Evolutionary conservation across 1,139 yeast genomes (phyloP).

Genomic region (Suhomyces bokatorum): DNA sequence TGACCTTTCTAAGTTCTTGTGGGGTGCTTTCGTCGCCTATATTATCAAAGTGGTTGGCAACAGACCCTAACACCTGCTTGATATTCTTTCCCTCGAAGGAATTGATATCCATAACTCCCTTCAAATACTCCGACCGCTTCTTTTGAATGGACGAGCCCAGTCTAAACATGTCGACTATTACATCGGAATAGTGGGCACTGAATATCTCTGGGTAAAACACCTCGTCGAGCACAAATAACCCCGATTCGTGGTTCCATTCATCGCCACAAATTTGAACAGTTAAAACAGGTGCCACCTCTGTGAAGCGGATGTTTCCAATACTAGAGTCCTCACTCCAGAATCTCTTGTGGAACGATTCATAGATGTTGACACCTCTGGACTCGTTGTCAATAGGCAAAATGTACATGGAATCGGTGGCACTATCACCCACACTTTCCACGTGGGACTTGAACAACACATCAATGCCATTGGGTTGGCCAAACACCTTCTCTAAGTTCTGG

Average conservation of each 20-base stretch:
- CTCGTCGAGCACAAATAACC: slow-evolving; percentile 24
- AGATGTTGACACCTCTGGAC: slow-evolving; percentile 26
- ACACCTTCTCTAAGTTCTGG: slow-evolving; percentile 15
- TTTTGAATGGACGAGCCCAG: slow-evolving; percentile 18
- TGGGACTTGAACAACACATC: slow-evolving; percentile 23
- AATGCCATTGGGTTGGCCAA: slow-evolving; percentile 13
- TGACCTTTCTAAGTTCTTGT: slow-evolving; percentile 27
- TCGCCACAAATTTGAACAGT: slow-evolving; percentile 37
- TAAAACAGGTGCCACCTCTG: slow-evolving; percentile 32
- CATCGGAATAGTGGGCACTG: slow-evolving; percentile 21
- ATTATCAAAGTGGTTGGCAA: slow-evolving; percentile 21
- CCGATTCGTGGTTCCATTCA: slow-evolving; percentile 15
- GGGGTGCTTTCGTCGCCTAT: slow-evolving; percentile 19
- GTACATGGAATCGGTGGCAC: slow-evolving; percentile 27
- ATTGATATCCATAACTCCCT: slow-evolving; percentile 29
- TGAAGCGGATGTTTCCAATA: slow-evolving; percentile 32
- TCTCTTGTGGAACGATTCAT: slow-evolving; percentile 35
- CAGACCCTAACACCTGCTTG: slow-evolving; percentile 24
- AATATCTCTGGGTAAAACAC: slow-evolving; percentile 35
- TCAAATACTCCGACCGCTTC: slow-evolving; percentile 22
- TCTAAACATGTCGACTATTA: slow-evolving; percentile 23
- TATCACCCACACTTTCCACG: slow-evolving; percentile 30
- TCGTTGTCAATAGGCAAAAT: slow-evolving; percentile 41
- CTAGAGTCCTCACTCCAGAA: slow-evolving; percentile 39
- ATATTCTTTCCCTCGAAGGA: slow-evolving; percentile 42